Percentiles rank a stretch among this genome's conserved stretches.
These are phyloP conservation scores for Xylariaceae sp. DNA, from an alignment of 2,329 filamentous ascomycete species.

Conservation along the genomic window DNA sequence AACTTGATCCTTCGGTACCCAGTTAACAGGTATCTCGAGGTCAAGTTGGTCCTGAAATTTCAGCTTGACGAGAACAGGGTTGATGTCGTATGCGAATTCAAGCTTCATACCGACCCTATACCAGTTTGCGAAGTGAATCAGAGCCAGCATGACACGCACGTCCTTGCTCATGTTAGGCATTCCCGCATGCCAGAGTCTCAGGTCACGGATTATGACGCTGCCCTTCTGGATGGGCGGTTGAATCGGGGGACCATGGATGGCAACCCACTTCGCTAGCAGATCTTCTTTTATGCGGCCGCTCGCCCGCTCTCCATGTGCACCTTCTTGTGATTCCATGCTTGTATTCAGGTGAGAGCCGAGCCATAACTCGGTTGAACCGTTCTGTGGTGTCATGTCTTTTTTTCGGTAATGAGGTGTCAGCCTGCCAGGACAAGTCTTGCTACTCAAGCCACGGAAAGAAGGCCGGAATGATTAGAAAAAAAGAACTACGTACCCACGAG, in stretches of 20 bases:
- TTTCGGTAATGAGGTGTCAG: neutral
- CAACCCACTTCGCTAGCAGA: slow-evolving; percentile 35
- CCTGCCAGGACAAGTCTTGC: neutral
- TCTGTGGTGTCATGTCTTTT: slow-evolving; percentile 41
- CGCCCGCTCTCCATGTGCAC: slow-evolving; percentile 45
- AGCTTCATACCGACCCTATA: slow-evolving; percentile 53
- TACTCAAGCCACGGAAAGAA: neutral
- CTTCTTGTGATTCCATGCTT: slow-evolving; percentile 38
- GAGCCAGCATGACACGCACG: slow-evolving; percentile 53
- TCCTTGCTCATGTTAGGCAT: slow-evolving; percentile 51
- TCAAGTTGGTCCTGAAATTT: slow-evolving; percentile 28
- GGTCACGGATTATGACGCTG: slow-evolving; percentile 51
- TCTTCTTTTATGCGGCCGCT: slow-evolving; percentile 44
- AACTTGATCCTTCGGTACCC: slow-evolving; percentile 39
- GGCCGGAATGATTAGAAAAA: neutral
- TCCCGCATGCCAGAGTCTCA: slow-evolving; percentile 59
- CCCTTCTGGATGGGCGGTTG: slow-evolving; percentile 51
- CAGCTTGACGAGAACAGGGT: slow-evolving; percentile 38
- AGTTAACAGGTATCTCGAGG: slow-evolving; percentile 48
- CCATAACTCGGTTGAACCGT: slow-evolving; percentile 56
- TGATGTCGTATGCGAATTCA: slow-evolving; percentile 47
- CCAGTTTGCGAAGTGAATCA: slow-evolving; percentile 55
- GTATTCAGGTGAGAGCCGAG: slow-evolving; percentile 45
- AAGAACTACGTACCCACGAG: slow-evolving; percentile 33
- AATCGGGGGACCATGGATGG: slow-evolving; percentile 36